Conservation (phyloP, 1,139 yeast genomes). For the Kurtzmaniella quercitrusa region DNA sequence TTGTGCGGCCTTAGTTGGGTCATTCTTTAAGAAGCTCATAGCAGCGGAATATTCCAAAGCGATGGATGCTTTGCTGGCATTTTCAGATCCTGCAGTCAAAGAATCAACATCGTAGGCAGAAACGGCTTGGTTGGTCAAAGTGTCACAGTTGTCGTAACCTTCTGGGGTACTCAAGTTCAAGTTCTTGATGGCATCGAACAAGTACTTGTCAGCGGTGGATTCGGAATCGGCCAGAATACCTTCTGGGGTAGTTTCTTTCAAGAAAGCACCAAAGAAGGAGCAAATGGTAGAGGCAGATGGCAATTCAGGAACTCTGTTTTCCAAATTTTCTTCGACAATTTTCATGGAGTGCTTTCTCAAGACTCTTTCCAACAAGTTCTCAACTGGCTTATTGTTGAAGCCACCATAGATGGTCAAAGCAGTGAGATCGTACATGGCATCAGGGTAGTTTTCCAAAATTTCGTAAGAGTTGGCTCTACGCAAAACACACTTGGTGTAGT, state of each 20-base stretch:
- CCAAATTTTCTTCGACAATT: slow-evolving; percentile 58
- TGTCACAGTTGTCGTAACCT: slow-evolving; percentile 73
- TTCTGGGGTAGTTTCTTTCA: slow-evolving; percentile 40
- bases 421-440: slow-evolving; percentile 90
- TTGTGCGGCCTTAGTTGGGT: slow-evolving; percentile 55
- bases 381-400: slow-evolving; percentile 73
- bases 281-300: slow-evolving; percentile 86
- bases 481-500: slow-evolving; percentile 81
- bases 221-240: slow-evolving; percentile 46
- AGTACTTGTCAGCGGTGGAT: slow-evolving; percentile 54
- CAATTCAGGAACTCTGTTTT: slow-evolving; percentile 50
- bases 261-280: slow-evolving; percentile 81
- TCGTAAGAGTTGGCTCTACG: slow-evolving; percentile 85
- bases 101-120: slow-evolving; percentile 43
- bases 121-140: slow-evolving; percentile 64
- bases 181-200: slow-evolving; percentile 65
- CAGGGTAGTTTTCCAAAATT: slow-evolving; percentile 68
- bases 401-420: slow-evolving; percentile 77
- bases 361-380: slow-evolving; percentile 82
- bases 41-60: slow-evolving; percentile 85
- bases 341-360: slow-evolving; percentile 71
- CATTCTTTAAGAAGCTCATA: slow-evolving; percentile 77
- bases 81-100: slow-evolving; percentile 33
- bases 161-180: slow-evolving; percentile 62
- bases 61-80: slow-evolving; percentile 52